These are phyloP conservation scores for Oryza meridionalis DNA, from an alignment of 176 grass and related monocot species.

Conservation along the genomic window DNA sequence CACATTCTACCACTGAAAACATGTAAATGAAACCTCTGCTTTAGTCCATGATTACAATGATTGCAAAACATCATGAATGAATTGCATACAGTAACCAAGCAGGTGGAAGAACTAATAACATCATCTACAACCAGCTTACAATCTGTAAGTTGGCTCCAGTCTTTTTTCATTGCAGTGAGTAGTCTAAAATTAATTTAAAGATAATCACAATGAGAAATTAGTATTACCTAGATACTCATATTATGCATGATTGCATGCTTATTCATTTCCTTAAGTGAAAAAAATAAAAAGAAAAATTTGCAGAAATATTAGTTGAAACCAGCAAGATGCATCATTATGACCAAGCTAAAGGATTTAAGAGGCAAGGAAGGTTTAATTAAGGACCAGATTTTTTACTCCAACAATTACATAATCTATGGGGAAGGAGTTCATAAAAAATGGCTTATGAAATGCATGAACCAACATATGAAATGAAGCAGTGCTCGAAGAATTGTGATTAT, in stretches of 20 bases:
- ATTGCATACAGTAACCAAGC: not conserved
- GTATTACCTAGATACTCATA: not conserved
- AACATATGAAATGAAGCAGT: not conserved
- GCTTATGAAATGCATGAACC: not conserved
- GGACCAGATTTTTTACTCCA: not conserved
- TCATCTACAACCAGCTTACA: constrained; percentile 1
- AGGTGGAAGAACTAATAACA: constrained; percentile 8
- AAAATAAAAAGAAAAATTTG: not conserved
- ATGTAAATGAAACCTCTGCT: constrained; percentile 23
- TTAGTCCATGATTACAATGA: not conserved
- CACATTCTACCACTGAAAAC: not conserved
- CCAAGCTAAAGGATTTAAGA: not conserved
- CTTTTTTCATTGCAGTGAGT: not conserved
- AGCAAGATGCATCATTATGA: not conserved
- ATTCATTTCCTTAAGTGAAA: constrained; percentile 6
- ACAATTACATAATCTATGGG: not conserved
- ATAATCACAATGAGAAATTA: not conserved
- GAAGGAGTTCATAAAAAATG: not conserved
- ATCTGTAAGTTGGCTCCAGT: not conserved
- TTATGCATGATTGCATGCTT: not conserved
- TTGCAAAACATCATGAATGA: not conserved
- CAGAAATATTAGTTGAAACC: constrained; percentile 2
- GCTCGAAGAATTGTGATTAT: constrained; percentile 10
- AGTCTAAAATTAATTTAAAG: not conserved
- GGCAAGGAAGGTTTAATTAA: not conserved